A percentile compares a stretch with the other conserved stretches of the same genome.
These are phyloP conservation scores for Chrysochromulina parva DNA, from an alignment of 78 protist genomes.

Conservation along the genomic window DNA sequence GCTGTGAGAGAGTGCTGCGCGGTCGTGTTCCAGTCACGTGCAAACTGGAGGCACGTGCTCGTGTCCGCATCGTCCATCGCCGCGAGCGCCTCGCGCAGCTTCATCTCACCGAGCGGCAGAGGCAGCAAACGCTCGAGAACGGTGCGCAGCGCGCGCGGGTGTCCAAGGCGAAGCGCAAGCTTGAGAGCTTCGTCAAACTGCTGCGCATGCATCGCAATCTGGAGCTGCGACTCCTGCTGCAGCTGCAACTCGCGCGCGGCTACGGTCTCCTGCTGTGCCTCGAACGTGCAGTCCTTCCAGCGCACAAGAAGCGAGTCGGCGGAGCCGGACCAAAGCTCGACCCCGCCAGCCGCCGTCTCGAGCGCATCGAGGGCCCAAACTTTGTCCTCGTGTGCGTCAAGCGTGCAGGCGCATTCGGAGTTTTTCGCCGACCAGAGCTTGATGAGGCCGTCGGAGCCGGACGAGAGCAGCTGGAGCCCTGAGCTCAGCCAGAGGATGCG, in stretches of 20 bases:
- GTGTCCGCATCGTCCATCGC: no score
- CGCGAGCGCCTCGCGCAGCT: no score
- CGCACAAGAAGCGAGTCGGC: slow-evolving; percentile 68
- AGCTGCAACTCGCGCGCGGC: slow-evolving; percentile 43
- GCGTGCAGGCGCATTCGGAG: slow-evolving; percentile 79
- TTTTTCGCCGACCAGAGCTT: slow-evolving; percentile 88
- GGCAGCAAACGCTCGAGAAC: no score
- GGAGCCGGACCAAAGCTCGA: slow-evolving; percentile 73
- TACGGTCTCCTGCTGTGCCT: slow-evolving; percentile 46
- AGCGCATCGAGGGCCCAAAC: slow-evolving; percentile 82
- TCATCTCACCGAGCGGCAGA: no score
- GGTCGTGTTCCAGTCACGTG: no score
- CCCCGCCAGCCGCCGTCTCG: slow-evolving; percentile 38
- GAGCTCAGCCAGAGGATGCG: slow-evolving; percentile 56
- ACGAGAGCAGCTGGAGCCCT: slow-evolving; percentile 81
- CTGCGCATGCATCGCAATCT: no score
- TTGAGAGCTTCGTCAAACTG: background rate
- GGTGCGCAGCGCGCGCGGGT: no score
- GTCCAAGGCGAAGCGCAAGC: background rate
- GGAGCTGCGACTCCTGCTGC: background rate
- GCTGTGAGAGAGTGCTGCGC: no score
- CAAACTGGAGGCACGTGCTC: no score
- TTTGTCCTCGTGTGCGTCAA: slow-evolving; percentile 82
- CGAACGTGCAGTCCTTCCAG: slow-evolving; percentile 69
- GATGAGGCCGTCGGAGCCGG: slow-evolving; percentile 78